Evolutionary conservation across 2,329 filamentous ascomycete genomes (phyloP).

Genomic region (Teratosphaeria gauchensis): DNA sequence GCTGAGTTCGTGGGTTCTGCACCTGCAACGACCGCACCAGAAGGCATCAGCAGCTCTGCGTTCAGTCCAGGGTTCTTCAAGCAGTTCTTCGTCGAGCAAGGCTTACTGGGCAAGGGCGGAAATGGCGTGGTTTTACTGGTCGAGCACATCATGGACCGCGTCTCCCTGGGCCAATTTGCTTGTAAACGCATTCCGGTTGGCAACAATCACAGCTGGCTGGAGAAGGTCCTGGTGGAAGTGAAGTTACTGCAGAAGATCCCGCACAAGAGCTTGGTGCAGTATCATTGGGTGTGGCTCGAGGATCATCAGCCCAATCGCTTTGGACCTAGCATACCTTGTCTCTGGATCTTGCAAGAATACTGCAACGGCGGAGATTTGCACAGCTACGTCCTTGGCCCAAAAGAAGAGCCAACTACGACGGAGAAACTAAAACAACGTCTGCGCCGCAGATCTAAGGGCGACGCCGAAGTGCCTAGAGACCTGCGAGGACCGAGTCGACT

Average conservation of each 20-base stretch:
- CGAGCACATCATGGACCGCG: slow-evolving; percentile 81
- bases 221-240: slow-evolving; percentile 89
- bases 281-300: slow-evolving; percentile 95
- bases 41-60: slow-evolving; percentile 73
- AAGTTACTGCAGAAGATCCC: slow-evolving; percentile 84
- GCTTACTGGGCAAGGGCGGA: slow-evolving; percentile 76
- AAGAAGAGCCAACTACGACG: slow-evolving; percentile 55
- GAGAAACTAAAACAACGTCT: slow-evolving; percentile 84
- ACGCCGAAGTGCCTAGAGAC: slow-evolving; percentile 50
- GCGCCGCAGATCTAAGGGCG: slow-evolving; percentile 68
- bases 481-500: slow-evolving; percentile 46
- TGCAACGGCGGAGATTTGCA: slow-evolving; percentile 91
- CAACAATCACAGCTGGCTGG: slow-evolving; percentile 88
- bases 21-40: slow-evolving; percentile 31
- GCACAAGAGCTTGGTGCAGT: slow-evolving; percentile 91
- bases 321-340: slow-evolving; percentile 82
- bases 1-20: slow-evolving; percentile 39
- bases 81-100: slow-evolving; percentile 84
- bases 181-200: slow-evolving; percentile 94
- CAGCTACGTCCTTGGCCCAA: slow-evolving; percentile 69
- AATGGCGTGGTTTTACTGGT: slow-evolving; percentile 95
- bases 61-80: slow-evolving; percentile 92
- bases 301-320: slow-evolving; percentile 75
- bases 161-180: slow-evolving; percentile 80
- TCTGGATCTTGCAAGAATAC: slow-evolving; percentile 95